Conservation (phyloP, 371 early-diverging fungal species). For the Quaeritorhiza haematococci region DNA sequence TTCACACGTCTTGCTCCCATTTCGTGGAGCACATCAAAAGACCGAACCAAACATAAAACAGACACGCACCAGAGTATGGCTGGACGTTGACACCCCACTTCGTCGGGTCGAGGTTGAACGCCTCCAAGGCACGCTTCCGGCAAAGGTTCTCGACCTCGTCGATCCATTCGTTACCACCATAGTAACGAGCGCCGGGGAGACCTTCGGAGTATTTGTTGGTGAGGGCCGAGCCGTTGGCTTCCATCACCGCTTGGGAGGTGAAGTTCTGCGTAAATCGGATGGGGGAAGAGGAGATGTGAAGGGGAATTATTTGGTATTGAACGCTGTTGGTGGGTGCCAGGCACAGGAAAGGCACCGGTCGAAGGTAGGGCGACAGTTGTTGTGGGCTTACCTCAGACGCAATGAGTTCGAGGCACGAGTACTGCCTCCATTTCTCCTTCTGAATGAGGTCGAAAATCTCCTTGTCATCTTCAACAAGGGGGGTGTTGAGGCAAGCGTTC, state of each 20-base stretch:
- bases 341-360: not conserved
- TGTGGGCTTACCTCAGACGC: slow-evolving; percentile 71
- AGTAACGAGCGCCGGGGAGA: slow-evolving; percentile 93
- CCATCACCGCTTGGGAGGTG: slow-evolving; percentile 96
- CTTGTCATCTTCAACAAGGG: slow-evolving; percentile 66
- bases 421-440: slow-evolving; percentile 95
- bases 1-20: too few relatives aligned
- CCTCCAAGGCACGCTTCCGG: slow-evolving; percentile 91
- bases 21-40: too few relatives aligned
- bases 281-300: too few relatives aligned
- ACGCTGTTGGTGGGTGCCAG: not conserved
- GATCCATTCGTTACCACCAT: slow-evolving; percentile 98
- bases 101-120: slow-evolving; percentile 78
- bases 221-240: slow-evolving; percentile 94
- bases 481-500: slow-evolving; percentile 39
- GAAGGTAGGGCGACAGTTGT: not conserved
- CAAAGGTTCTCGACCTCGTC: slow-evolving; percentile 94
- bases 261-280: slow-evolving; percentile 66
- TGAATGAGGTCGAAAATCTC: slow-evolving; percentile 94
- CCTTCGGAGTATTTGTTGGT: slow-evolving; percentile 99
- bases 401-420: slow-evolving; percentile 92
- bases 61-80: slow-evolving; percentile 77
- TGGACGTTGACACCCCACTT: slow-evolving; percentile 99
- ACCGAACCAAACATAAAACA: not conserved
- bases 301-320: too few relatives aligned